phyloP scores from a whole-genome alignment of 2,329 filamentous ascomycete species.

The Lecanicillium sp. region DNA sequence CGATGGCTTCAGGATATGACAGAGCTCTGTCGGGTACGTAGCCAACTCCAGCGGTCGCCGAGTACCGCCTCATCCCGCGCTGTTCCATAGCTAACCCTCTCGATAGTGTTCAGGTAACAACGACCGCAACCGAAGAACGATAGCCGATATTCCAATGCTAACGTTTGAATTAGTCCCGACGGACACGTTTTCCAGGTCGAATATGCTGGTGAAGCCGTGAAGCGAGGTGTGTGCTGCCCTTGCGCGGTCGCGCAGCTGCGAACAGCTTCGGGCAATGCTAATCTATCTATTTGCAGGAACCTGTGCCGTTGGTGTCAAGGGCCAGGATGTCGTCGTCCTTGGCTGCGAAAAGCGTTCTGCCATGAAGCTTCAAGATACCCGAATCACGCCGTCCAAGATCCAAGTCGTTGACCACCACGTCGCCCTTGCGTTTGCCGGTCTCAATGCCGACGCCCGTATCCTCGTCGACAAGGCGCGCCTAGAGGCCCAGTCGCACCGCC shows the following conservation, averaged over 20 bases:
- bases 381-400: slow-evolving; percentile 98
- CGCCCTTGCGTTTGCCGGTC: slow-evolving; percentile 90
- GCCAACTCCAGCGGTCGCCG: neutral
- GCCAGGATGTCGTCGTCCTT: slow-evolving; percentile 85
- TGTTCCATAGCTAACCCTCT: slow-evolving; percentile 39
- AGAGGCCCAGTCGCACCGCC: slow-evolving; percentile 93
- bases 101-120: slow-evolving; percentile 74
- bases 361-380: slow-evolving; percentile 98
- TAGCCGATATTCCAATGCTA: slow-evolving; percentile 28
- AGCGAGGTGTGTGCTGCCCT: slow-evolving; percentile 65
- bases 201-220: slow-evolving; percentile 97
- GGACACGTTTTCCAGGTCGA: slow-evolving; percentile 99
- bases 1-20: slow-evolving; percentile 93
- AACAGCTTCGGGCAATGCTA: slow-evolving; percentile 8
- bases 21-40: slow-evolving; percentile 92
- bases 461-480: slow-evolving; percentile 96
- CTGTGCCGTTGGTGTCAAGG: slow-evolving; percentile 96
- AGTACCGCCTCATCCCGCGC: slow-evolving; percentile 20
- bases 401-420: slow-evolving; percentile 93
- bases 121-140: neutral
- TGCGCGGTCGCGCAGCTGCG: neutral
- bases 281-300: slow-evolving; percentile 56
- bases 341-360: slow-evolving; percentile 98
- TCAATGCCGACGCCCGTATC: slow-evolving; percentile 97
- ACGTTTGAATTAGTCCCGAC: slow-evolving; percentile 69